Evolutionary conservation across 805 yeast genomes (phyloP), one percentile per base, ranked within the genome.

Genomic region (Brettanomyces naardenensis): DNA sequence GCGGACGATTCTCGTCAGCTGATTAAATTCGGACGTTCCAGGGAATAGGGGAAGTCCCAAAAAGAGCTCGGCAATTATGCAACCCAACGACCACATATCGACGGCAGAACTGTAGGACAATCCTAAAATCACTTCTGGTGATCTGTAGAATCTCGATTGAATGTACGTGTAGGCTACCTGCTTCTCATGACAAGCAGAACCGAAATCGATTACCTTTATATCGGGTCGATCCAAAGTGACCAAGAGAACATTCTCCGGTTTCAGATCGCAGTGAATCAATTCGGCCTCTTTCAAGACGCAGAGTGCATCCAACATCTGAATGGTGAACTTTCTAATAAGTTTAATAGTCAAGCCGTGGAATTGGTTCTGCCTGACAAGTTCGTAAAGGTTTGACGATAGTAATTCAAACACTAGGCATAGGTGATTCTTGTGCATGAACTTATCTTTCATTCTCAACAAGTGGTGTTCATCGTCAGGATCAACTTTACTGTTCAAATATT

Each of bases 41-140:
- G 98, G 97, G 51, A 90, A 87, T 47, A 90, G 68, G 1, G 98
- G 98, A 39, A 90, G 68, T 1, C 98, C 98, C 36, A 90, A 50
- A 40, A 72, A 74, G 31, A 74, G 52, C 44, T 74, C 80, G 1
- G 78, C 78, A 19, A 73, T 72, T 19, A 74, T 73, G 53, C 80
- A 74, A 9, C 80, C 80, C 10, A 74, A 55, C 4, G 78, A 71
- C 80, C 80, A 74, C 78, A 74, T 87, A 57, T 90, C 98, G 37
- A 92, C 90, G 5, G 95, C 78, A 7, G 95, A 76, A 1, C 95
- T 83, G 54, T 92, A 90, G 4, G 95, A 95, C 31, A 90, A 66
- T 0, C 98, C 97, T 17, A 90, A 62, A 3, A 92, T 75, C 17
- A 90, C 95, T 58, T 90, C 98, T 0, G 98, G 98, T 2, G 95